phyloP scores from a whole-genome alignment of 768 basidiomycete species.

The Mycena galopus region DNA sequence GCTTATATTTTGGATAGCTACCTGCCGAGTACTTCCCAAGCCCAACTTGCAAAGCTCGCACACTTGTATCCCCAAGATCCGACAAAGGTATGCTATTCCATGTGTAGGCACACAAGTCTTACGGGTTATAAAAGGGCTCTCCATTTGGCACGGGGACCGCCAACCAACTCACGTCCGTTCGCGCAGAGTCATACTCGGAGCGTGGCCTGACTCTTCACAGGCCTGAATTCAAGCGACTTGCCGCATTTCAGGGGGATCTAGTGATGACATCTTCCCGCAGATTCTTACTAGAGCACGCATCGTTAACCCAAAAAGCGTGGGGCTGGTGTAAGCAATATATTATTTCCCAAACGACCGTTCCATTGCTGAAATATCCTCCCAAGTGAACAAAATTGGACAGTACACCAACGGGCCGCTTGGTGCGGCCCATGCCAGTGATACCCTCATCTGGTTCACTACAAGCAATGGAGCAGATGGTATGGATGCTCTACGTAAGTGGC shows the following conservation, averaged over 20 bases:
- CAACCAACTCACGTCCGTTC: constrained; percentile 18
- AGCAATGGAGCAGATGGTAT: neutral
- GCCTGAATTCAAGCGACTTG: constrained; percentile 55
- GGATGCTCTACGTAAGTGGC: neutral
- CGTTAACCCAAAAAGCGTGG: constrained; percentile 48
- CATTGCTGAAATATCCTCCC: neutral
- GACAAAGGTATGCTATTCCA: neutral
- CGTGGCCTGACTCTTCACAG: constrained; percentile 26
- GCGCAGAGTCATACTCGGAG: neutral
- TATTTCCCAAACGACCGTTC: neutral
- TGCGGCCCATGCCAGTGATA: neutral
- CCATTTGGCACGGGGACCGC: constrained; percentile 29
- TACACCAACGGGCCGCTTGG: neutral
- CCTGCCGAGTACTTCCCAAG: neutral
- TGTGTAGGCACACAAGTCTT: neutral
- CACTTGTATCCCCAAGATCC: constrained; percentile 10
- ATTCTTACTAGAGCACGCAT: constrained; percentile 47
- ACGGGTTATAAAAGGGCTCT: constrained; percentile 15
- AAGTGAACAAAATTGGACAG: neutral
- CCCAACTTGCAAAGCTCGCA: neutral
- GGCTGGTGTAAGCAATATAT: constrained; percentile 48
- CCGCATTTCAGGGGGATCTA: constrained; percentile 54
- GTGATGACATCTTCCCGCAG: constrained; percentile 52
- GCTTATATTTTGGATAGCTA: neutral
- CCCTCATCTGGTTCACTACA: neutral